Percentiles rank a stretch among this genome's conserved stretches.
phyloP scores from a whole-genome alignment of 1,284 basidiomycete species.

The Microbotryum lychnidis-dioicae region DNA sequence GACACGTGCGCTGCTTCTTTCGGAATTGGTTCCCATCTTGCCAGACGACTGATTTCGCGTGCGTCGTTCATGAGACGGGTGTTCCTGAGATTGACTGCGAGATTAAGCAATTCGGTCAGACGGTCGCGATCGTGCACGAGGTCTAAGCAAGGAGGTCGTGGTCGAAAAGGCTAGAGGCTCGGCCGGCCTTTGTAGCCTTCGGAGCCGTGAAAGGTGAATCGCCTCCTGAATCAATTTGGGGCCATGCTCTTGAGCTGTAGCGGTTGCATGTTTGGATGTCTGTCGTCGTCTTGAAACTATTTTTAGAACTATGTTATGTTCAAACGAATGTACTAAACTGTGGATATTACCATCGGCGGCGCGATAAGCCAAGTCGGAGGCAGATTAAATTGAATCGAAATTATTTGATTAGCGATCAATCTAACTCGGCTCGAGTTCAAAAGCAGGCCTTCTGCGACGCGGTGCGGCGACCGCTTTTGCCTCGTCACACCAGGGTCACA shows the following conservation, averaged over 20 bases:
- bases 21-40: not conserved
- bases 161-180: not conserved
- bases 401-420: no score
- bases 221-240: not conserved
- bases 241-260: not conserved
- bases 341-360: no score
- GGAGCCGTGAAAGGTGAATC: not conserved
- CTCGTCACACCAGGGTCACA: no score
- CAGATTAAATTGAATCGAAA: no score
- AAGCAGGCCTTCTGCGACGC: no score
- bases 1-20: not conserved
- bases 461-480: not conserved
- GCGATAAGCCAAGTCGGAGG: no score
- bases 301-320: not conserved
- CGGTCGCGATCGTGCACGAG: conserved; percentile 30
- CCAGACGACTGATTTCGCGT: conserved; percentile 35
- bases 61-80: conserved; percentile 37
- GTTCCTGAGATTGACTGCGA: conserved; percentile 58
- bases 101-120: conserved; percentile 51
- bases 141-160: conserved; percentile 3
- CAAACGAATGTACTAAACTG: no score
- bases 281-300: not conserved
- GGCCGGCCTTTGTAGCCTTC: not conserved
- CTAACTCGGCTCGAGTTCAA: no score
- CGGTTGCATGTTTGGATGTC: no score